Evolutionary conservation across 208 protist species (phyloP).

Genomic region (Phytomonas sp.): DNA sequence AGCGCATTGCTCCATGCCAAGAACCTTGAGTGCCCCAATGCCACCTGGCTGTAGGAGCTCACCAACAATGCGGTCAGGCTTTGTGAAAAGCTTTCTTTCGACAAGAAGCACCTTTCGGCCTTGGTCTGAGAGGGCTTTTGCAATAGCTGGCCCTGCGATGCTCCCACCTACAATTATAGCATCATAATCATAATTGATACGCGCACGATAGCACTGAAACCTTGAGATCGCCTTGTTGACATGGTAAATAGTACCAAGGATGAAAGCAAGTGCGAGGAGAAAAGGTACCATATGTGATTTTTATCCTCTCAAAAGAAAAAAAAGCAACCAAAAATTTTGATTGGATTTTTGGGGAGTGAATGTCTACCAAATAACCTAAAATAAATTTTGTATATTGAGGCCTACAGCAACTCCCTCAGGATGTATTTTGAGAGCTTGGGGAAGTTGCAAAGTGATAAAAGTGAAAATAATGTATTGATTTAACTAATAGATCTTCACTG

Average conservation of each 20-base stretch:
- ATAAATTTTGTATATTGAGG: neutral
- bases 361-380: neutral
- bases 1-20: constrained; percentile 88
- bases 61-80: constrained; percentile 92
- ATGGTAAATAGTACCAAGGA: constrained; percentile 31
- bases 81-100: constrained; percentile 83
- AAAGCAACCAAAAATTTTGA: neutral
- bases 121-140: constrained; percentile 79
- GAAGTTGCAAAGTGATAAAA: neutral
- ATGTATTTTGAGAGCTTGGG: neutral
- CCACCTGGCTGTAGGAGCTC: constrained; percentile 95
- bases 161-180: constrained; percentile 89
- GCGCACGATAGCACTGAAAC: constrained; percentile 26
- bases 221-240: constrained; percentile 49
- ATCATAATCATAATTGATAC: constrained; percentile 83
- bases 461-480: neutral
- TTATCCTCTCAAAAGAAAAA: constrained; percentile 5
- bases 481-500: neutral
- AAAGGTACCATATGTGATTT: constrained; percentile 29
- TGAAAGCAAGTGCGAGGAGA: constrained; percentile 24
- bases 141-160: constrained; percentile 84
- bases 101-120: constrained; percentile 84
- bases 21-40: constrained; percentile 60
- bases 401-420: neutral
- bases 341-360: neutral